Conservation (phyloP, 2,329 filamentous ascomycete species). For the Botryosphaeria agaves region DNA sequence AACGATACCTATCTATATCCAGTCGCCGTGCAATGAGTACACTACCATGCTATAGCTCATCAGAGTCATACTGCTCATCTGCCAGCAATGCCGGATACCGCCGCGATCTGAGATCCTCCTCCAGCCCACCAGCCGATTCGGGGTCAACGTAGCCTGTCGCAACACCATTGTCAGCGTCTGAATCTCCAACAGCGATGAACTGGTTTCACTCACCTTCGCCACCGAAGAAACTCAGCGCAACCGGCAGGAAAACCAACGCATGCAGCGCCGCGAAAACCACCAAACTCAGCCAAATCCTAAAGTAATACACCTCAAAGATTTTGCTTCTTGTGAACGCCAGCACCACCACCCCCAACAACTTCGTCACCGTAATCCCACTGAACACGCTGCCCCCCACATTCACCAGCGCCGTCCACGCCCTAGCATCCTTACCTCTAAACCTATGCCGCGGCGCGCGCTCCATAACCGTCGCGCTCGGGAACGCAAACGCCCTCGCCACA, state of each 20-base stretch:
- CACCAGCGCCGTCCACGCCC: conserved; percentile 83
- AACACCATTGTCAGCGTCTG: conserved; percentile 4
- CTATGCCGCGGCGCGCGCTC: conserved; percentile 55
- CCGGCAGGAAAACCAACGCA: conserved; percentile 79
- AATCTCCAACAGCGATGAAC: background rate
- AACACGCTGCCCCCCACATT: conserved; percentile 93
- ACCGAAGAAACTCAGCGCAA: conserved; percentile 70
- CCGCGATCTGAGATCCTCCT: conserved; percentile 70
- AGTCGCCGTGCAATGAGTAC: no score
- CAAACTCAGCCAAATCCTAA: conserved; percentile 85
- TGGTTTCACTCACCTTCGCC: conserved; percentile 43
- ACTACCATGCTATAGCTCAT: no score
- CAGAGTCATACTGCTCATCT: conserved; percentile 62
- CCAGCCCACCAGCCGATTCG: conserved; percentile 72
- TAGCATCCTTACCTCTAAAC: conserved; percentile 66
- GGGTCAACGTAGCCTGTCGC: conserved; percentile 63
- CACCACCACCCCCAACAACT: conserved; percentile 79
- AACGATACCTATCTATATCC: no score
- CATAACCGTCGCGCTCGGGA: conserved; percentile 68
- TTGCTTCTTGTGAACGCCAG: conserved; percentile 90
- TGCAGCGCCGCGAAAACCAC: conserved; percentile 81
- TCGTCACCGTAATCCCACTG: conserved; percentile 90
- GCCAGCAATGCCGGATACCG: conserved; percentile 62
- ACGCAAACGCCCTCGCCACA: conserved; percentile 89
- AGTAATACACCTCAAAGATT: conserved; percentile 99